Evolutionary conservation across 2,329 filamentous ascomycete genomes (phyloP).

Genomic region (Aspergillus flavus): DNA sequence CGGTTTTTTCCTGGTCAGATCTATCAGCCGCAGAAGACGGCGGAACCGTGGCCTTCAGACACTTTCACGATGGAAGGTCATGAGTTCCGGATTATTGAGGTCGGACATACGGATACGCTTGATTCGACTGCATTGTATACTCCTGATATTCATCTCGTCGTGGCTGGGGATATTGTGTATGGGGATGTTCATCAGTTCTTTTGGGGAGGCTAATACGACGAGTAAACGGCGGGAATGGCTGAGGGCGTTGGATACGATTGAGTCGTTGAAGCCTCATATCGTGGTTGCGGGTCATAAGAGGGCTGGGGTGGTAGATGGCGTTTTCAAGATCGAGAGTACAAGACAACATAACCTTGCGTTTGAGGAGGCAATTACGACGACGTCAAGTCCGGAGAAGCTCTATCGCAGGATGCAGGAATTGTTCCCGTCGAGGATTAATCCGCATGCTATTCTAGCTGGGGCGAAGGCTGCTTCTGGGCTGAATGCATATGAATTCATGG

Average conservation of each 20-base stretch:
- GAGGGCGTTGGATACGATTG: conserved; percentile 33
- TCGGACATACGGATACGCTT: conserved; percentile 33
- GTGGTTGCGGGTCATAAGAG: conserved; percentile 28
- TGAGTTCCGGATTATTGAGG: conserved; percentile 24
- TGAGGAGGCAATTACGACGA: background rate
- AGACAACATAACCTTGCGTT: background rate
- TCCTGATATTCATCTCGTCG: conserved; percentile 37
- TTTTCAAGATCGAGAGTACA: background rate
- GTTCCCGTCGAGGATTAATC: background rate
- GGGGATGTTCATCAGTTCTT: conserved; percentile 40
- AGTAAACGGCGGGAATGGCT: conserved; percentile 38
- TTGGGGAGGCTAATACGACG: conserved; percentile 38
- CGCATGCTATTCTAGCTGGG: background rate
- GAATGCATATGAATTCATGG: background rate
- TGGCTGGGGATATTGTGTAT: conserved; percentile 45
- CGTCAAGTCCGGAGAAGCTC: background rate
- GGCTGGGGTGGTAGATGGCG: background rate
- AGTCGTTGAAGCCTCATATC: conserved; percentile 31
- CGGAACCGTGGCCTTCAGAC: background rate
- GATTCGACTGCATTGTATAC: conserved; percentile 40
- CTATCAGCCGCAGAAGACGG: background rate
- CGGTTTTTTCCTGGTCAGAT: background rate
- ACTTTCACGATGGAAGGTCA: background rate
- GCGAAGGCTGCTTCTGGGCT: background rate
- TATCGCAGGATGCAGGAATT: background rate